These are phyloP conservation scores for Naganishia sp. DNA, from an alignment of 1,284 basidiomycete genomes.

Conservation along the genomic window DNA sequence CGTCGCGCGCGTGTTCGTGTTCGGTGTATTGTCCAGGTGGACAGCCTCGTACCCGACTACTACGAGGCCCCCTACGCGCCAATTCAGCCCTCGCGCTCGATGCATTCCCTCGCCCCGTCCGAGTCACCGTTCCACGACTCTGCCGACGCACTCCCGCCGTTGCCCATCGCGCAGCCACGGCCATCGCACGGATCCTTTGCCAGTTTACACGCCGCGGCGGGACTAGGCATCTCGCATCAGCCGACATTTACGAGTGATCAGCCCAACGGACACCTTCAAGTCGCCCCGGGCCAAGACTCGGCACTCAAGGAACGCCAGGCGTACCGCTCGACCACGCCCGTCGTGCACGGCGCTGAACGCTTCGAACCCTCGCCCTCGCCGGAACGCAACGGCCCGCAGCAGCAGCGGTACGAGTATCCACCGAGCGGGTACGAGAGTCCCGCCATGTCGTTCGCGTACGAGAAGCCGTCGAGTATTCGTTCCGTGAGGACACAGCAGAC, in stretches of 20 bases:
- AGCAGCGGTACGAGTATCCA: slow-evolving; percentile 1
- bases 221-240: slow-evolving; percentile 13
- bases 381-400: background rate
- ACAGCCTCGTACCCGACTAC: slow-evolving; percentile 17
- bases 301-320: slow-evolving; percentile 19
- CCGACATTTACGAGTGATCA: slow-evolving; percentile 10
- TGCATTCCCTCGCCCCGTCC: slow-evolving; percentile 7
- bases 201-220: slow-evolving; percentile 14
- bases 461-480: slow-evolving; percentile 19
- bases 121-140: slow-evolving; percentile 22
- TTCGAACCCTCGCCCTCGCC: slow-evolving; percentile 16
- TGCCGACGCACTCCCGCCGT: slow-evolving; percentile 5
- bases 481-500: background rate
- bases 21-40: slow-evolving; percentile 6
- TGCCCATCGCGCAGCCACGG: slow-evolving; percentile 7
- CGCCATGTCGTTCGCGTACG: slow-evolving; percentile 6
- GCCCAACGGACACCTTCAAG: background rate
- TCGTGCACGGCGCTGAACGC: slow-evolving; percentile 8
- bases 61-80: background rate
- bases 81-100: background rate
- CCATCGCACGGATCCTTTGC: slow-evolving; percentile 6
- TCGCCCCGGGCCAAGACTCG: slow-evolving; percentile 4
- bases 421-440: background rate
- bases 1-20: slow-evolving; percentile 4
- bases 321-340: slow-evolving; percentile 21